Conservation (phyloP, 2,329 filamentous ascomycete genomes). For the Ophiocordyceps camponoti-saundersi region DNA sequence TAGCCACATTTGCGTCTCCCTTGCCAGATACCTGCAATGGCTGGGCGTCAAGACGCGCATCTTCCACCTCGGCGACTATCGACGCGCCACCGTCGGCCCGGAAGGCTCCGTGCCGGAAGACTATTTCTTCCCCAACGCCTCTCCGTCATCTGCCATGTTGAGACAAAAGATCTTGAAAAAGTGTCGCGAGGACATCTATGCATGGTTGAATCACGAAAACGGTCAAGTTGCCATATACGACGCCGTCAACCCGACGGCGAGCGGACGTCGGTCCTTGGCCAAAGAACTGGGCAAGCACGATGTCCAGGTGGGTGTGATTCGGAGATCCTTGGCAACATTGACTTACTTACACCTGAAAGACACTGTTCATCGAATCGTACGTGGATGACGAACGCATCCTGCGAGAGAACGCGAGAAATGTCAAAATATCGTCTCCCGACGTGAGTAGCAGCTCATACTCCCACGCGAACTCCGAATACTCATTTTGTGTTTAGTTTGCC, state of each 20-base stretch:
- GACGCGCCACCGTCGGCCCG: slow-evolving; percentile 73
- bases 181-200: slow-evolving; percentile 91
- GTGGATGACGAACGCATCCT: slow-evolving; percentile 89
- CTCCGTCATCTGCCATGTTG: slow-evolving; percentile 77
- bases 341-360: slow-evolving; percentile 30
- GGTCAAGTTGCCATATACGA: slow-evolving; percentile 98
- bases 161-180: slow-evolving; percentile 96
- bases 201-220: slow-evolving; percentile 91
- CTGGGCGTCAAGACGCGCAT: slow-evolving; percentile 95
- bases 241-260: slow-evolving; percentile 82
- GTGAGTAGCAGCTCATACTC: slow-evolving; percentile 26
- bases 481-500: slow-evolving; percentile 42
- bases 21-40: slow-evolving; percentile 91
- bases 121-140: slow-evolving; percentile 94
- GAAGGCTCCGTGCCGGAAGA: slow-evolving; percentile 81
- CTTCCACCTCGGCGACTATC: slow-evolving; percentile 93
- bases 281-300: slow-evolving; percentile 98
- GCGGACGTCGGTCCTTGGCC: slow-evolving; percentile 65
- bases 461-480: background rate
- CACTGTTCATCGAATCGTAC: slow-evolving; percentile 89
- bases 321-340: background rate
- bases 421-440: slow-evolving; percentile 96
- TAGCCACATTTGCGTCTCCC: slow-evolving; percentile 85
- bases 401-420: slow-evolving; percentile 87
- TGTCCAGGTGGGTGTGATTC: slow-evolving; percentile 48